Conservation (phyloP, 306 rosid species). For the Cicer yamashitae region DNA sequence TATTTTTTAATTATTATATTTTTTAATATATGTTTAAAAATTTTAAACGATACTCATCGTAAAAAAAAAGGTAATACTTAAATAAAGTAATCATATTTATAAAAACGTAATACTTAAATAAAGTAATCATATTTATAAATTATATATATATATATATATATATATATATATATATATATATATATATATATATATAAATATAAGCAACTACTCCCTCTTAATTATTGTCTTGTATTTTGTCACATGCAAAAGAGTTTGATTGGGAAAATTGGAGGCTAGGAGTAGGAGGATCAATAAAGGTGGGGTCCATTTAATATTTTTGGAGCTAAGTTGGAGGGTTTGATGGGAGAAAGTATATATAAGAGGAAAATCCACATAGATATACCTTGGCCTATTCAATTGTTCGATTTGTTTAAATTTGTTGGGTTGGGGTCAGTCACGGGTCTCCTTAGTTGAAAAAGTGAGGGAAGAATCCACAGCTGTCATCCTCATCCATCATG, state of each 20-base stretch:
- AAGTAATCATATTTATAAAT: neutral
- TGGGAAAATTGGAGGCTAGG: slow-evolving; percentile 6
- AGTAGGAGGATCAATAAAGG: slow-evolving; percentile 8
- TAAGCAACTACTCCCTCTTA: neutral
- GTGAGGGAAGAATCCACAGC: slow-evolving; percentile 43
- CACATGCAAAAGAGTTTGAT: slow-evolving; percentile 39
- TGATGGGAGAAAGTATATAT: slow-evolving; percentile 4
- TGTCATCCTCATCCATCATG: slow-evolving; percentile 45
- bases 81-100: neutral
- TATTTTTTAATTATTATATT: too few relatives aligned
- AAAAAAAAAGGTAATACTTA: too few relatives aligned
- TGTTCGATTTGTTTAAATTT: slow-evolving; percentile 42
- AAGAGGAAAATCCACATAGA: slow-evolving; percentile 27
- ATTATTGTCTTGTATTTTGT: neutral
- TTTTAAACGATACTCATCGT: too few relatives aligned
- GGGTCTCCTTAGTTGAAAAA: slow-evolving; percentile 42
- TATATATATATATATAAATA: neutral
- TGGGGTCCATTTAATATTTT: slow-evolving; percentile 22
- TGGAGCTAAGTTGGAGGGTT: slow-evolving; percentile 20
- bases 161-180: neutral
- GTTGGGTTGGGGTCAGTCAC: slow-evolving; percentile 43
- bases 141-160: neutral
- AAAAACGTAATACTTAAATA: neutral
- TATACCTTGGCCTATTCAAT: slow-evolving; percentile 29
- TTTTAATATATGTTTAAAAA: too few relatives aligned